phyloP scores from a whole-genome alignment of 2,329 filamentous ascomycete genomes.

The Dactylonectria macrodidyma region DNA sequence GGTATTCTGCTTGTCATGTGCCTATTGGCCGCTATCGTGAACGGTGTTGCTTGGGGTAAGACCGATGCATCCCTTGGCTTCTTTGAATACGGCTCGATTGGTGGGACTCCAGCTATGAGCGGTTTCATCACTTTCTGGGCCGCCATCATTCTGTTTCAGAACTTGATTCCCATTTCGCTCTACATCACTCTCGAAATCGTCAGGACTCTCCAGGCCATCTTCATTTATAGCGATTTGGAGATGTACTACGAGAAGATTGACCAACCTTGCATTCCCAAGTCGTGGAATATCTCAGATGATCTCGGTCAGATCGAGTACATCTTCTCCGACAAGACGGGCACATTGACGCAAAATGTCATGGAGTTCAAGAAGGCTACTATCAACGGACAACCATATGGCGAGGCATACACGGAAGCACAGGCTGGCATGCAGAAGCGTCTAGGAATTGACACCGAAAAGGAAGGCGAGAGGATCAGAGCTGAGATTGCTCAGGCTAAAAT shows the following conservation, averaged over 20 bases:
- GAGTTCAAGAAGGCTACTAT: constrained; percentile 99
- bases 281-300: constrained; percentile 99
- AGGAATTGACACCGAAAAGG: constrained; percentile 88
- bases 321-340: constrained; percentile 98
- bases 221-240: constrained; percentile 95
- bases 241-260: constrained; percentile 99
- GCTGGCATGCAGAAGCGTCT: constrained; percentile 95
- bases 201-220: constrained; percentile 91
- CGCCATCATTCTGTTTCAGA: constrained; percentile 94
- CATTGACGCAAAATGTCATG: constrained; percentile 97
- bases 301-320: constrained; percentile 99
- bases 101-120: constrained; percentile 80
- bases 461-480: constrained; percentile 78
- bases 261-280: constrained; percentile 95
- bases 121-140: constrained; percentile 99
- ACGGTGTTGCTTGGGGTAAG: constrained; percentile 86
- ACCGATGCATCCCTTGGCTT: constrained; percentile 81
- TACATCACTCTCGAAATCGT: constrained; percentile 99
- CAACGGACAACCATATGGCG: constrained; percentile 96
- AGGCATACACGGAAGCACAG: constrained; percentile 97
- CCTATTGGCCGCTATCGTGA: constrained; percentile 85
- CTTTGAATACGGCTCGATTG: constrained; percentile 91
- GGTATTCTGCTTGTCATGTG: constrained; percentile 91
- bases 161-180: constrained; percentile 97
- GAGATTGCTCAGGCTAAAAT: constrained; percentile 86